Base-by-base conservation (phyloP, 2,329 filamentous ascomycete genomes). In the Achaetomium macrosporum region DNA sequence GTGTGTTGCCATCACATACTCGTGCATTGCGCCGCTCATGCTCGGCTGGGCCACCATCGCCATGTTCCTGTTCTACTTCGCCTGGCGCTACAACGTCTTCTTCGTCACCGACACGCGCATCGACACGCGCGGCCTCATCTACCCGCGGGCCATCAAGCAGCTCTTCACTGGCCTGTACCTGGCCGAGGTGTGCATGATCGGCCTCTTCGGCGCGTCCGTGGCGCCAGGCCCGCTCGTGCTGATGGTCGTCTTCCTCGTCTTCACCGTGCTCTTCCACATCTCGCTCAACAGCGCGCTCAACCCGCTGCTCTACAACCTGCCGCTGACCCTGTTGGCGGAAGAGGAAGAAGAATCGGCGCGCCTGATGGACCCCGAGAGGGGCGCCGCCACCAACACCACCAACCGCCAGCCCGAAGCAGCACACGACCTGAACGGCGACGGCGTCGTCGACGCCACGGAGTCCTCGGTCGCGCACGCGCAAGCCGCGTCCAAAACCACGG, bases 21-120 rank as follows among this genome's bases (percentile, higher is more conserved):
- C 90, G 2, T 85, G 84, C 58, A 95, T 96, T 62, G 88, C 90
- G 2, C 92, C 91, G 0, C 73, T 96, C 11, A 84, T 96, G 50
- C 77, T 96, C 46, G 81, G 84, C 5, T 96, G 96, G 63, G 88
- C 89, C 1, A 83, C 85, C 1, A 76, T 88, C 37, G 90, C 89
- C 29, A 79, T 96, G 54, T 82, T 77, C 19, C 74, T 93, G 40
- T 91, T 96, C 70, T 95, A 95, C 67, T 74, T 92, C 48, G 88
- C 90, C 44, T 96, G 90, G 76, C 82, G 88, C 16, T 96, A 97
- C 76, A 95, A 96, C 66, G 71, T 97, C 51, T 78, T 96, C 46
- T 96, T 89, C 68, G 90, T 96, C 35, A 86, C 84, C 47, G 88
- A 95, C 65, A 83, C 87, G 9, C 73, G 82, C 54, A 84, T 95